Conservation (phyloP, 2,329 filamentous ascomycete species). For the Fusarium oxysporum region DNA sequence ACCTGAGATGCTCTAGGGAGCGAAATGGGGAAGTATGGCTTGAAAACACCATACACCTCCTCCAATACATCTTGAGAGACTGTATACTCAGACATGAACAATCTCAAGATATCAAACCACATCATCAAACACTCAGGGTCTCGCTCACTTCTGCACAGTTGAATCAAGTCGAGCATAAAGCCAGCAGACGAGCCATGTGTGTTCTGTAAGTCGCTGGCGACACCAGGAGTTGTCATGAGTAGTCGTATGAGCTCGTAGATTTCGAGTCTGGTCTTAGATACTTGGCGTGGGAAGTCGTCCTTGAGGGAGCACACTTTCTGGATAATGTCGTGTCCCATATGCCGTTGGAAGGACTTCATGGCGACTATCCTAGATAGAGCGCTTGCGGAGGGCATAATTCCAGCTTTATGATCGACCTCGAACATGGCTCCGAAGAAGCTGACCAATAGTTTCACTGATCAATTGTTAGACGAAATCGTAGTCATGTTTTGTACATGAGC, state of each 20-base stretch:
- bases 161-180: slow-evolving; percentile 63
- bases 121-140: slow-evolving; percentile 67
- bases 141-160: slow-evolving; percentile 65
- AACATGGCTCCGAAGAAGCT: slow-evolving; percentile 70
- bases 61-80: slow-evolving; percentile 59
- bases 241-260: slow-evolving; percentile 62
- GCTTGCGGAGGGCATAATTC: slow-evolving; percentile 64
- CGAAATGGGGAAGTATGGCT: slow-evolving; percentile 71
- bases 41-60: slow-evolving; percentile 66
- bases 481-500: neutral
- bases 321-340: slow-evolving; percentile 62
- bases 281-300: slow-evolving; percentile 68
- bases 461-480: slow-evolving; percentile 11
- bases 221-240: slow-evolving; percentile 57
- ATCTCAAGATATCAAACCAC: slow-evolving; percentile 65
- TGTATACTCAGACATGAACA: slow-evolving; percentile 59
- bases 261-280: slow-evolving; percentile 62
- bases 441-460: slow-evolving; percentile 58
- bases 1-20: slow-evolving; percentile 63
- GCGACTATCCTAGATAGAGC: slow-evolving; percentile 61
- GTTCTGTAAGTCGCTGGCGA: slow-evolving; percentile 58
- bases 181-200: slow-evolving; percentile 56
- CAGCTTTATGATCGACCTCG: slow-evolving; percentile 69
- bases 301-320: slow-evolving; percentile 62
- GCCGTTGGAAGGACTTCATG: slow-evolving; percentile 64